A percentile compares a stretch with the other conserved stretches of the same genome.
These are phyloP conservation scores for Scutellaria galericulata DNA, from an alignment of 257 asterid genomes.

Conservation along the genomic window DNA sequence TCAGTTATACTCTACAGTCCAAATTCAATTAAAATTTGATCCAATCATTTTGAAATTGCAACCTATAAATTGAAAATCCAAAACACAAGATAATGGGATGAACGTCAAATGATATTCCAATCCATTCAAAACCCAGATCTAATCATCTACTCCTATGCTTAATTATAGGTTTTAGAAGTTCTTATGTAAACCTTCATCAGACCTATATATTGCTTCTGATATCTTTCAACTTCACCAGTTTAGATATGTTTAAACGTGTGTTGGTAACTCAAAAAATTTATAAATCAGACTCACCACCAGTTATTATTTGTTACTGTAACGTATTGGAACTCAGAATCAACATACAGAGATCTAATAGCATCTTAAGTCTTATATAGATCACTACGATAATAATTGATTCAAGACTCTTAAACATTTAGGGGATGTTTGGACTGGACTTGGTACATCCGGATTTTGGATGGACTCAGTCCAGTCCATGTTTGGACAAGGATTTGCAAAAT, in stretches of 20 bases:
- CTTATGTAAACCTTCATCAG: neutral
- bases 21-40: conserved; percentile 12
- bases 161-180: neutral
- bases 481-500: too few species aligned
- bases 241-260: neutral
- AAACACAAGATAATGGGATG: neutral
- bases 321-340: neutral
- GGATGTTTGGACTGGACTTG: too few species aligned
- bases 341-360: neutral
- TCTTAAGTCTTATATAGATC: neutral
- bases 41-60: conserved; percentile 2
- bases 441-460: too few species aligned
- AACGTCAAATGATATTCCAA: too few species aligned
- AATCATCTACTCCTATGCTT: too few species aligned
- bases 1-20: neutral
- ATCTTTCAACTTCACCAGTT: neutral
- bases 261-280: neutral
- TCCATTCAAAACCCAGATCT: too few species aligned
- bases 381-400: neutral
- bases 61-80: neutral
- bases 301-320: neutral
- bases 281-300: neutral
- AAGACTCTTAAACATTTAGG: neutral
- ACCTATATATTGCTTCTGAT: neutral
- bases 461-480: too few species aligned